These are phyloP conservation scores for Kandelia obovata DNA, from an alignment of 345 rosid genomes.

Conservation along the genomic window DNA sequence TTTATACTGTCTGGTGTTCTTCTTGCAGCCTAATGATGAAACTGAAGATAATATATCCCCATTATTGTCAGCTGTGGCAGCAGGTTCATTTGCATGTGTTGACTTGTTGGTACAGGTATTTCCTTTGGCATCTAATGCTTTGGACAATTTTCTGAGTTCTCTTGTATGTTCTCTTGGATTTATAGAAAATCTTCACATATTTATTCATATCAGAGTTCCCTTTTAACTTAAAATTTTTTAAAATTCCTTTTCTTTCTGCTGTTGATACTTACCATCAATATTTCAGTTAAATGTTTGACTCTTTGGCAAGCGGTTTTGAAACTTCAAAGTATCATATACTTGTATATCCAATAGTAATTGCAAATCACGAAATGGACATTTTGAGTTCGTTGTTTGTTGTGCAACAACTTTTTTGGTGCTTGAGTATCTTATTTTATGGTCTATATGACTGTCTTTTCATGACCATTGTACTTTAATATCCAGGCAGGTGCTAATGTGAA, in stretches of 20 bases:
- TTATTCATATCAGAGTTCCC: background rate
- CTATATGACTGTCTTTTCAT: background rate
- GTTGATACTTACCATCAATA: background rate
- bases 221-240: background rate
- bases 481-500: slow-evolving; percentile 87
- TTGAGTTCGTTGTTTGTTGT: background rate
- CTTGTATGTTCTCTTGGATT: background rate
- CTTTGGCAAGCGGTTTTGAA: background rate
- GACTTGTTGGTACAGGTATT: slow-evolving; percentile 72
- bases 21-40: slow-evolving; percentile 78
- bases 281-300: background rate
- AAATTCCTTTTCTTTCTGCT: too few relatives aligned
- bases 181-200: background rate
- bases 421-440: background rate
- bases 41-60: slow-evolving; percentile 87
- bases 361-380: background rate
- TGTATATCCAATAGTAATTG: background rate
- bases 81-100: slow-evolving; percentile 70
- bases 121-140: slow-evolving; percentile 7
- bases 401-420: background rate
- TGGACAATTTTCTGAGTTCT: background rate
- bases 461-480: slow-evolving; percentile 14
- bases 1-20: background rate
- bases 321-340: background rate
- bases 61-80: slow-evolving; percentile 83